phyloP scores from a whole-genome alignment of 805 yeast genomes.

The Debaryomyces maramus region DNA sequence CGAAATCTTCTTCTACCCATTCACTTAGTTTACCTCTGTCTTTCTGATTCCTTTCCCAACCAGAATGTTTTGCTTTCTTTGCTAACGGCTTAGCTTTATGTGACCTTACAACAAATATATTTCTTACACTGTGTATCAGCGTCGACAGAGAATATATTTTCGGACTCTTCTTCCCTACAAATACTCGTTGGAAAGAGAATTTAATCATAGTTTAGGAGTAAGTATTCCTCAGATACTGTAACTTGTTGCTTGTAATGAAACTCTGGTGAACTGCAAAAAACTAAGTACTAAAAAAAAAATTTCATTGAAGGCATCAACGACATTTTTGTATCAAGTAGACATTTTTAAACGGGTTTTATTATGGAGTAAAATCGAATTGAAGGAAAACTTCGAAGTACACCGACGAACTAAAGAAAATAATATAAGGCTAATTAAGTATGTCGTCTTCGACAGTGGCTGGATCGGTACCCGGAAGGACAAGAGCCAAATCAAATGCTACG shows the following conservation, averaged over 20 bases:
- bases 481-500: constrained; percentile 16
- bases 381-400: neutral
- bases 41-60: neutral
- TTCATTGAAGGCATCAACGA: neutral
- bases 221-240: no score
- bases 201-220: no score
- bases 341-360: no score
- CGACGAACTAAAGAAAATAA: neutral
- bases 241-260: no score
- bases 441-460: constrained; percentile 15
- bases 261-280: neutral
- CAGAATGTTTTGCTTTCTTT: constrained; percentile 3
- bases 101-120: constrained; percentile 12
- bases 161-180: neutral
- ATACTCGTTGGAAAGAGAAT: neutral
- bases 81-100: constrained; percentile 5
- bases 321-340: no score
- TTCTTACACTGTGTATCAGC: constrained; percentile 1
- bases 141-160: neutral
- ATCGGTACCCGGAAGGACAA: constrained; percentile 15
- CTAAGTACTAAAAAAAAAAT: neutral
- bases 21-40: constrained; percentile 2
- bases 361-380: no score
- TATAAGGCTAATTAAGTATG: constrained; percentile 6
- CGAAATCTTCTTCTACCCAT: constrained; percentile 25